phyloP scores from a whole-genome alignment of 2,329 filamentous ascomycete species.

The Clonostachys sp. region DNA sequence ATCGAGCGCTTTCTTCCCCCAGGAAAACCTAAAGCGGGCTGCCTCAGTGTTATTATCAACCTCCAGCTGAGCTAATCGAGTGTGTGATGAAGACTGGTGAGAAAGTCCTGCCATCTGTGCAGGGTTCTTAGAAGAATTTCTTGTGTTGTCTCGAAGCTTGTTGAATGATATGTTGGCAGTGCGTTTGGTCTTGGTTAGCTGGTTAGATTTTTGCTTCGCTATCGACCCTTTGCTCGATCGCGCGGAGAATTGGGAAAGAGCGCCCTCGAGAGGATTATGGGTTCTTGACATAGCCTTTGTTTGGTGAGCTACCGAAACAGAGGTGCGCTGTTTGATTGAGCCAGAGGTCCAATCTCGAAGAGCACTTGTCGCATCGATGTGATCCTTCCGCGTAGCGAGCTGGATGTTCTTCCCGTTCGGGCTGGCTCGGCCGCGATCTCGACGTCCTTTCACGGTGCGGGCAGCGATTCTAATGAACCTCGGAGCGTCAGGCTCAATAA shows the following conservation, averaged over 20 bases:
- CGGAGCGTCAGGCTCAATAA: slow-evolving; percentile 47
- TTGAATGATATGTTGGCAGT: no score
- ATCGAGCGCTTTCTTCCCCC: slow-evolving; percentile 37
- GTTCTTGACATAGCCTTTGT: no score
- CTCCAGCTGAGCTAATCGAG: slow-evolving; percentile 53
- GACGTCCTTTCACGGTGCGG: slow-evolving; percentile 43
- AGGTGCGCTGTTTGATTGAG: slow-evolving; percentile 36
- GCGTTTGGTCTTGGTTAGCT: no score
- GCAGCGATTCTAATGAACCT: slow-evolving; percentile 58
- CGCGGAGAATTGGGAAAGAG: slow-evolving; percentile 3
- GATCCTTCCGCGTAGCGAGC: slow-evolving; percentile 56
- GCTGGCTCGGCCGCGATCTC: slow-evolving; percentile 47
- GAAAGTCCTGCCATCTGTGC: no score
- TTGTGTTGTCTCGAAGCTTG: no score
- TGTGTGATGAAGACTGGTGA: background rate
- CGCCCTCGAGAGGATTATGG: no score
- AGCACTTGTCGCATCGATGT: slow-evolving; percentile 49
- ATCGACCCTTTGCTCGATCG: slow-evolving; percentile 10
- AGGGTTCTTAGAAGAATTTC: no score
- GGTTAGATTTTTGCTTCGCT: no score
- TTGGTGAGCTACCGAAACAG: slow-evolving; percentile 16
- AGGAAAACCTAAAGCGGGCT: slow-evolving; percentile 35
- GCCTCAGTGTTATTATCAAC: slow-evolving; percentile 28
- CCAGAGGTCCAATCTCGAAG: slow-evolving; percentile 53
- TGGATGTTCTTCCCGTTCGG: slow-evolving; percentile 52